Conservation (phyloP, 441 rosid species). For the Dalechampia spathulata region DNA sequence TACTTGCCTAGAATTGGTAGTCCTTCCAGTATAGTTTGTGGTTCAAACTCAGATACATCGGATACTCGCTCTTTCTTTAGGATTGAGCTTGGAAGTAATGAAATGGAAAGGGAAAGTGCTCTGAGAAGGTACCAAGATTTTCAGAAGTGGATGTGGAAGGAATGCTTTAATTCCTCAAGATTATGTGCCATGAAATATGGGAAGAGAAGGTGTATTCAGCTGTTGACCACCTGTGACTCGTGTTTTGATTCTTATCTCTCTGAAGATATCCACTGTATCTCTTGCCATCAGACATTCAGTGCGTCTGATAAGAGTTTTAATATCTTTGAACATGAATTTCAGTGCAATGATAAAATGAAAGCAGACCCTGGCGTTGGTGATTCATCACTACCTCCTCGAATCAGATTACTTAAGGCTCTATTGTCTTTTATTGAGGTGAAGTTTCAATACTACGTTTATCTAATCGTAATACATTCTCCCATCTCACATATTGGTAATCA, state of each 20-base stretch:
- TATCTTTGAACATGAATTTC: slow-evolving; percentile 31
- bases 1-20: slow-evolving; percentile 35
- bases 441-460: slow-evolving; percentile 1
- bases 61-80: slow-evolving; percentile 53
- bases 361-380: slow-evolving; percentile 18
- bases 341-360: slow-evolving; percentile 37
- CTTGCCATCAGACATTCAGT: slow-evolving; percentile 54
- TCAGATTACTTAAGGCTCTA: slow-evolving; percentile 61
- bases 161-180: slow-evolving; percentile 43
- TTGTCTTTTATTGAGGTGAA: slow-evolving; percentile 63
- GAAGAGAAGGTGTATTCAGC: slow-evolving; percentile 46
- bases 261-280: slow-evolving; percentile 49
- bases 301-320: slow-evolving; percentile 21
- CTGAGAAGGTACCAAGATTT: slow-evolving; percentile 71
- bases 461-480: background rate
- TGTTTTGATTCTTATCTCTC: slow-evolving; percentile 49
- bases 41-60: slow-evolving; percentile 36
- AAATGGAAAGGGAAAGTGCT: slow-evolving; percentile 49
- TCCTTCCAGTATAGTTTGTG: slow-evolving; percentile 58
- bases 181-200: slow-evolving; percentile 58
- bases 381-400: slow-evolving; percentile 64
- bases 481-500: background rate
- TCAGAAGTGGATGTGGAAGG: slow-evolving; percentile 87
- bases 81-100: slow-evolving; percentile 77
- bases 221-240: slow-evolving; percentile 57